Conservation (phyloP, 768 basidiomycete genomes). For the Suillus bovinus region DNA sequence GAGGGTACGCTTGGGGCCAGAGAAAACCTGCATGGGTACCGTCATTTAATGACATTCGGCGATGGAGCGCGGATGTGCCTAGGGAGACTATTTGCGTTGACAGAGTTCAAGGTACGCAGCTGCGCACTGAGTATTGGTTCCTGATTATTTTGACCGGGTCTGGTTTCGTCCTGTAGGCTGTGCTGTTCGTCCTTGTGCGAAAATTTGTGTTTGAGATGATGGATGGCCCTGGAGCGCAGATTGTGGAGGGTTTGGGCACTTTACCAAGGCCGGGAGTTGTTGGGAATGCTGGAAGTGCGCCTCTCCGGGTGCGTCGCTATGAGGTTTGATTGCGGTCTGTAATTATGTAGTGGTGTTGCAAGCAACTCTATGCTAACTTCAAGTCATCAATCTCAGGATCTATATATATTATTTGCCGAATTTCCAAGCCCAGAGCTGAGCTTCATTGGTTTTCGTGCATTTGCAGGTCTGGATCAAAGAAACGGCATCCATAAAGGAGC, state of each 20-base stretch:
- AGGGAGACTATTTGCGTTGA: constrained; percentile 43
- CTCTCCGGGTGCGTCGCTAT: constrained; percentile 12
- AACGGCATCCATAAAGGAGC: background rate
- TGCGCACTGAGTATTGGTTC: background rate
- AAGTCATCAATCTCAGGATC: background rate
- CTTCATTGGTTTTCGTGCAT: background rate
- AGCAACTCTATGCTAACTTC: background rate
- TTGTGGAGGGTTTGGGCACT: constrained; percentile 27
- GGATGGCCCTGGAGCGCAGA: constrained; percentile 38
- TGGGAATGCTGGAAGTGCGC: constrained; percentile 16
- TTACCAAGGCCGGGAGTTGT: constrained; percentile 37
- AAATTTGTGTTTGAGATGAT: constrained; percentile 35
- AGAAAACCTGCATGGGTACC: constrained; percentile 36
- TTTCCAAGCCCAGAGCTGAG: background rate
- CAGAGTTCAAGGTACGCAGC: constrained; percentile 39
- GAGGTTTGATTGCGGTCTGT: background rate
- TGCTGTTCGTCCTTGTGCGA: constrained; percentile 39
- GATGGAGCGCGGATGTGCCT: constrained; percentile 49
- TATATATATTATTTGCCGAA: background rate
- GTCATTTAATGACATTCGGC: constrained; percentile 44
- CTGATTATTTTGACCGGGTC: background rate
- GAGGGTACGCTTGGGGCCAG: constrained; percentile 22
- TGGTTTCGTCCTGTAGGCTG: constrained; percentile 25
- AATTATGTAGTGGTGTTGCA: background rate
- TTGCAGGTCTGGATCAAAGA: background rate